Evolutionary conservation across 2,329 filamentous ascomycete species (phyloP).

Genomic region (Coniochaeta ligniaria): DNA sequence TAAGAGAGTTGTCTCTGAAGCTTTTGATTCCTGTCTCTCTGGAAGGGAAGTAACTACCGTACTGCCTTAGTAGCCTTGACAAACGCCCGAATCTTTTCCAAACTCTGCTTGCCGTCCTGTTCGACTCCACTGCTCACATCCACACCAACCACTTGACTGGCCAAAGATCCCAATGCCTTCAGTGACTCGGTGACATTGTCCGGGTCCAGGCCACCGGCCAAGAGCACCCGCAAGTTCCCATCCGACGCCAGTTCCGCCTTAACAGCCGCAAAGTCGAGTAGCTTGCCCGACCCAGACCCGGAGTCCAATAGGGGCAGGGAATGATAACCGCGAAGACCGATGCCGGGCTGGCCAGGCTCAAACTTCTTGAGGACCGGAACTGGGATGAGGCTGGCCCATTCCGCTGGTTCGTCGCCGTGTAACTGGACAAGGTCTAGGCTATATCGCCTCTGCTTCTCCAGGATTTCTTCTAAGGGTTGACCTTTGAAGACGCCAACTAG

Average conservation of each 20-base stretch:
- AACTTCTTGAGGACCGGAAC: slow-evolving; percentile 89
- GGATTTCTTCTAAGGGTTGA: slow-evolving; percentile 75
- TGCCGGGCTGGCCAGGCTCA: slow-evolving; percentile 63
- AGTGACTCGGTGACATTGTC: slow-evolving; percentile 69
- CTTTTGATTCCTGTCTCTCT: not conserved
- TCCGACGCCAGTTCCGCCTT: slow-evolving; percentile 60
- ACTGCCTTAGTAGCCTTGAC: slow-evolving; percentile 64
- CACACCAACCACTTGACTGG: slow-evolving; percentile 65
- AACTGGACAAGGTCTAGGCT: slow-evolving; percentile 85
- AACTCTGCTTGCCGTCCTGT: slow-evolving; percentile 69
- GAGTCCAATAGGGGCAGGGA: slow-evolving; percentile 80
- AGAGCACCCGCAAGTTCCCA: slow-evolving; percentile 62
- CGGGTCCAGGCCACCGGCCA: slow-evolving; percentile 79
- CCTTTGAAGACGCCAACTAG: slow-evolving; percentile 93
- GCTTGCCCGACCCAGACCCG: slow-evolving; percentile 74
- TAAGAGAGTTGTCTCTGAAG: not conserved
- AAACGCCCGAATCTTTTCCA: slow-evolving; percentile 76
- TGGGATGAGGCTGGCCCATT: slow-evolving; percentile 85
- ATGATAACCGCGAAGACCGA: slow-evolving; percentile 74
- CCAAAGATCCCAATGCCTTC: slow-evolving; percentile 50
- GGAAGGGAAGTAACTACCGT: slow-evolving; percentile 24
- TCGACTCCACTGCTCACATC: slow-evolving; percentile 96
- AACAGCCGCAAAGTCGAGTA: slow-evolving; percentile 65
- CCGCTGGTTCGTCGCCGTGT: slow-evolving; percentile 84
- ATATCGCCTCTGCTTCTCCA: slow-evolving; percentile 69